Evolutionary conservation across 2,329 filamentous ascomycete species (phyloP).

Genomic region (Botryotinia calthae): DNA sequence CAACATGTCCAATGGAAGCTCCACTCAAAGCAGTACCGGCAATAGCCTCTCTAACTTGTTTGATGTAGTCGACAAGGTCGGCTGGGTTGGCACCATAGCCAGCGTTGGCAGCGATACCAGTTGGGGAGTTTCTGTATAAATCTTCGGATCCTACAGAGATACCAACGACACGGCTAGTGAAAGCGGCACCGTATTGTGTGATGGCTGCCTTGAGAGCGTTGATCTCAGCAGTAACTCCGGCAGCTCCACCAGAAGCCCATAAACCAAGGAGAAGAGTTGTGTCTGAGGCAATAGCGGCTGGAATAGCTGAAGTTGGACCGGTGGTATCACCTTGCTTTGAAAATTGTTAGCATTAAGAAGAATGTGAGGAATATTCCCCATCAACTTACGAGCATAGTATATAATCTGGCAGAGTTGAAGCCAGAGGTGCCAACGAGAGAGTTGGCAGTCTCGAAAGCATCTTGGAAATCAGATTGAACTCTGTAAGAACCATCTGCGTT

Average conservation of each 20-base stretch:
- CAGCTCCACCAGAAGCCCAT: slow-evolving; percentile 71
- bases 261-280: slow-evolving; percentile 78
- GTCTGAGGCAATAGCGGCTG: slow-evolving; percentile 76
- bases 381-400: slow-evolving; percentile 55
- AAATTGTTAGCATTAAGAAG: slow-evolving; percentile 28
- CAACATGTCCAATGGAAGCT: slow-evolving; percentile 74
- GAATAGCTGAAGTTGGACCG: slow-evolving; percentile 69
- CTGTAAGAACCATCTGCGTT: slow-evolving; percentile 61
- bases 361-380: no score
- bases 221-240: slow-evolving; percentile 68
- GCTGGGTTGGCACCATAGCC: slow-evolving; percentile 62
- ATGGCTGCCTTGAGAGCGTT: slow-evolving; percentile 69
- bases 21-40: slow-evolving; percentile 57
- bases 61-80: slow-evolving; percentile 67
- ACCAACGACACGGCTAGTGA: slow-evolving; percentile 68
- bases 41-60: slow-evolving; percentile 62
- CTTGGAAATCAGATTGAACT: slow-evolving; percentile 62
- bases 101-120: slow-evolving; percentile 60
- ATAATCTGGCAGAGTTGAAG: slow-evolving; percentile 70
- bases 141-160: slow-evolving; percentile 88
- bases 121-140: slow-evolving; percentile 75
- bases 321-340: slow-evolving; percentile 60
- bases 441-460: slow-evolving; percentile 65
- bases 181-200: slow-evolving; percentile 61
- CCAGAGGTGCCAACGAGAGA: slow-evolving; percentile 61